Evolutionary conservation across 2,329 filamentous ascomycete genomes (phyloP).

Genomic region (Botrytis fabae): DNA sequence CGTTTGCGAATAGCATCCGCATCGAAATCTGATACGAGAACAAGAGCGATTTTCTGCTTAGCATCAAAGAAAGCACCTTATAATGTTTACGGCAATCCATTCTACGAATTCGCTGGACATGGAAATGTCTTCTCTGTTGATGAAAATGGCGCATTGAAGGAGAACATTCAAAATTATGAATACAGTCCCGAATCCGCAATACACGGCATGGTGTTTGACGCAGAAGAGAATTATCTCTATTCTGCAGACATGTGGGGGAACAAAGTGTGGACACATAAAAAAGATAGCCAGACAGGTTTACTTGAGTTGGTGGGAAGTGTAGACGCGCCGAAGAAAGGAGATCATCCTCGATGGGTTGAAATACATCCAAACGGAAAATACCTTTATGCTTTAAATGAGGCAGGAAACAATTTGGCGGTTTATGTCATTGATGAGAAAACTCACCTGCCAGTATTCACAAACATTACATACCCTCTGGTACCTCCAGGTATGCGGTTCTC

Average conservation of each 20-base stretch:
- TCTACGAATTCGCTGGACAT: slow-evolving; percentile 81
- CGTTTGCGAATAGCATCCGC: slow-evolving; percentile 54
- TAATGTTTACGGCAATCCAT: slow-evolving; percentile 85
- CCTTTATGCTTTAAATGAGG: slow-evolving; percentile 86
- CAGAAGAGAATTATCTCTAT: slow-evolving; percentile 72
- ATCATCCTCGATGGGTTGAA: slow-evolving; percentile 87
- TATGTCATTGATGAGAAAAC: slow-evolving; percentile 76
- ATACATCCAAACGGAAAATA: slow-evolving; percentile 77
- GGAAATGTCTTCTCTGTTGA: slow-evolving; percentile 74
- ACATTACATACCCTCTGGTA: slow-evolving; percentile 74
- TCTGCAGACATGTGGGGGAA: slow-evolving; percentile 76
- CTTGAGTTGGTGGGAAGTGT: slow-evolving; percentile 71
- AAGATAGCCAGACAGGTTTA: slow-evolving; percentile 59
- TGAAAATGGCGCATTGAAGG: slow-evolving; percentile 54
- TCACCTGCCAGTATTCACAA: slow-evolving; percentile 75
- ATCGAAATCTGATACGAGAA: slow-evolving; percentile 70
- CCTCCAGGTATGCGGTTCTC: slow-evolving; percentile 60
- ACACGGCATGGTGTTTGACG: slow-evolving; percentile 81
- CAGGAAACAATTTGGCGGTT: slow-evolving; percentile 79
- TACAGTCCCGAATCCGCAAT: slow-evolving; percentile 71
- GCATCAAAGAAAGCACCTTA: slow-evolving; percentile 76
- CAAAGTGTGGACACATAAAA: slow-evolving; percentile 82
- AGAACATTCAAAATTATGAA: slow-evolving; percentile 71
- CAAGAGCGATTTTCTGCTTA: slow-evolving; percentile 84
- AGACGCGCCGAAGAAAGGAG: slow-evolving; percentile 66